Percentiles rank a stretch among this genome's conserved stretches.
These are phyloP conservation scores for Globisporangium takayamanum DNA, from an alignment of 352 stramenopile genomes.

Conservation along the genomic window DNA sequence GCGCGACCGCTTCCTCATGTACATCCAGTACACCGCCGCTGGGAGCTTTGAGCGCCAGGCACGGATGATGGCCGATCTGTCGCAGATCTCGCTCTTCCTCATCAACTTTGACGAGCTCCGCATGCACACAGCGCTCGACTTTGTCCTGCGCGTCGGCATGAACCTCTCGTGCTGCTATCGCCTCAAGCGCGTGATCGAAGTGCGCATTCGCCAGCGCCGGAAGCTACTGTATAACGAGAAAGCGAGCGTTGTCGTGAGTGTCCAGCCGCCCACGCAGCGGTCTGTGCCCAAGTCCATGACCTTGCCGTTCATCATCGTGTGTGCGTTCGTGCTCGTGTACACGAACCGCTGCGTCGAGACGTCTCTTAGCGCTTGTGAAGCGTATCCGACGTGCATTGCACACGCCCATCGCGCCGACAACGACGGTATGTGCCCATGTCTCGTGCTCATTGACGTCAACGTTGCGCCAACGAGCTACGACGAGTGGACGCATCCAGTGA, in stretches of 20 bases:
- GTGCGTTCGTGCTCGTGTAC: constrained; percentile 14
- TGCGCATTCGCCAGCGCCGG: constrained; percentile 6
- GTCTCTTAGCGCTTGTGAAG: constrained; percentile 8
- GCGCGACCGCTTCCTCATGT: constrained; percentile 18
- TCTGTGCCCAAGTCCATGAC: constrained; percentile 18
- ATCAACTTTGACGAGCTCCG: constrained; percentile 26
- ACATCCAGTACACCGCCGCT: constrained; percentile 10
- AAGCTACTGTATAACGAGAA: constrained; percentile 7
- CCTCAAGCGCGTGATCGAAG: constrained; percentile 16
- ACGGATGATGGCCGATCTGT: constrained; percentile 23
- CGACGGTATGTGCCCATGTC: constrained; percentile 23
- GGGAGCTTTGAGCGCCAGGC: constrained; percentile 29
- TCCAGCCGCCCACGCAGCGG: constrained; percentile 1
- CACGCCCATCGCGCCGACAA: constrained; percentile 15
- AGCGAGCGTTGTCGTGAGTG: neutral
- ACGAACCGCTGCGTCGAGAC: constrained; percentile 14
- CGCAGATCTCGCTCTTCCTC: constrained; percentile 25
- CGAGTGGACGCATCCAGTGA: constrained; percentile 19
- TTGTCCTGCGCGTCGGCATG: constrained; percentile 21
- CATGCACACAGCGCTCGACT: constrained; percentile 16
- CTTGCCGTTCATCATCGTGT: constrained; percentile 14
- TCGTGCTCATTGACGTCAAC: constrained; percentile 28
- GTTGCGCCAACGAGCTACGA: constrained; percentile 11
- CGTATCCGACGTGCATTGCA: constrained; percentile 21
- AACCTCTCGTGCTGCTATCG: constrained; percentile 22